A percentile compares a stretch with the other conserved stretches of the same genome.
Conservation (phyloP, 2,329 filamentous ascomycete species). For the Botrytis galanthina region DNA sequence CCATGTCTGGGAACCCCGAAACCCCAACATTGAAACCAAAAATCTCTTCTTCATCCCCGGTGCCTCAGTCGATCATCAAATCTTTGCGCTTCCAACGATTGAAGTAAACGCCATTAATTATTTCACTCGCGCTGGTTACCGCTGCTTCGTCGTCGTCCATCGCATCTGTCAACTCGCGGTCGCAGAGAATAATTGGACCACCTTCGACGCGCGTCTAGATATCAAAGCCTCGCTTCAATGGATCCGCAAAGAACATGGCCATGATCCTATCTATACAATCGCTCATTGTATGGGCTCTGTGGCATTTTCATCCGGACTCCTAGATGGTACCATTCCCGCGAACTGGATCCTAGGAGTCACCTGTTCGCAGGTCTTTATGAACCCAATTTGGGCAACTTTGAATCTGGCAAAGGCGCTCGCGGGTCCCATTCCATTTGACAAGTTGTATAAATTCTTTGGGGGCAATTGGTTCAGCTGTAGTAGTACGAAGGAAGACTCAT, state of each 20-base stretch:
- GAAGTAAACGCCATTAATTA: conserved; percentile 63
- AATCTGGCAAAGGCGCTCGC: conserved; percentile 57
- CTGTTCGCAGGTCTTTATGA: conserved; percentile 62
- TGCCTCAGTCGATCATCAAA: conserved; percentile 61
- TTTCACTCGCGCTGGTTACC: conserved; percentile 58
- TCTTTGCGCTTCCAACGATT: conserved; percentile 62
- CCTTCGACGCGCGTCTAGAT: conserved; percentile 59
- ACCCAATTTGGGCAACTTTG: conserved; percentile 55
- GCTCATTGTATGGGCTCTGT: conserved; percentile 65
- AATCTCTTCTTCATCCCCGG: conserved; percentile 62
- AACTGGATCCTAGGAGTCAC: conserved; percentile 58
- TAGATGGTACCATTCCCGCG: conserved; percentile 58
- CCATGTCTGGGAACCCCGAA: conserved; percentile 55
- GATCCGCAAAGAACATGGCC: conserved; percentile 45
- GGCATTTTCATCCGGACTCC: conserved; percentile 55
- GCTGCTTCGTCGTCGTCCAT: conserved; percentile 56
- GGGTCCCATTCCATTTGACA: conserved; percentile 48
- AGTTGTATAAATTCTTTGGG: conserved; percentile 47
- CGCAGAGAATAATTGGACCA: conserved; percentile 54
- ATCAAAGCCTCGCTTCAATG: conserved; percentile 54
- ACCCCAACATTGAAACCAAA: conserved; percentile 40
- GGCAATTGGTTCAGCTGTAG: conserved; percentile 57
- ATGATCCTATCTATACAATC: conserved; percentile 53
- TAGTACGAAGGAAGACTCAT: conserved; percentile 46
- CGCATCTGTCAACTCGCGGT: conserved; percentile 55